Base-by-base conservation (phyloP, 2,329 filamentous ascomycete genomes). In the Colletotrichum sp. region DNA sequence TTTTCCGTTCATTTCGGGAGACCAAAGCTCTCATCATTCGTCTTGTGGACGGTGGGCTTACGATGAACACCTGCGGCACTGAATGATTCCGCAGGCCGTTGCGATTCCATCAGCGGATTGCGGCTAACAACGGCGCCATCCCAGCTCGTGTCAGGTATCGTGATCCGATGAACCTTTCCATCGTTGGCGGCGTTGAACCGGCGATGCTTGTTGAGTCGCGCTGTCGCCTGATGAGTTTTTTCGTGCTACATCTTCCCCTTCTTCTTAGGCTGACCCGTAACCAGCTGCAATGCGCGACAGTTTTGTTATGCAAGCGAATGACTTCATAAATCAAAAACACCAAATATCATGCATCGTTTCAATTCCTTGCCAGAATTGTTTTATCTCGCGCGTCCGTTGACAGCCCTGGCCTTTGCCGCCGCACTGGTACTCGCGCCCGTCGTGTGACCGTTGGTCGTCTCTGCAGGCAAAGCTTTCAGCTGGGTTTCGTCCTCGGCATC, bases 401-500 rank as follows among this genome's bases (percentile, higher is more conserved):
- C 65, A 62, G 72, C 34, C 21, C 75, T 75, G 24, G 65, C 71
- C 36, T 55, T 52, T 15, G 36, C 44, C n/a, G 63, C 68, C 39
- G 70, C 64, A 68, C 52, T 71, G 49, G 66, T 66, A n/a, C 39
- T 75, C 34, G 39, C 62, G 21, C 71, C 75, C n/a, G 60, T 75
- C 36, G 76, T 72, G 34, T 77, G 68, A 26, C 75, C 75, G 24
- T 78, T 78, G 66, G 32, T 44, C 30, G 57, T 63, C n/a, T 73
- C 55, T 10, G 60, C 52, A 26, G 64, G 44, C 28, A 66, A 69
- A 21, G 72, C 68, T 68, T 75, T 77, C 64, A 79, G 71, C 77
- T 78, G 79, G 77, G 79, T 34, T 66, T 81, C 75, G n/a, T 78
- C 76, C 28, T 81, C 79, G 8, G 81, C 91, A 8, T 92, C 91